Evolutionary conservation across 495 filamentous ascomycete species (phyloP).

Genomic region (Penicillium ucsense): DNA sequence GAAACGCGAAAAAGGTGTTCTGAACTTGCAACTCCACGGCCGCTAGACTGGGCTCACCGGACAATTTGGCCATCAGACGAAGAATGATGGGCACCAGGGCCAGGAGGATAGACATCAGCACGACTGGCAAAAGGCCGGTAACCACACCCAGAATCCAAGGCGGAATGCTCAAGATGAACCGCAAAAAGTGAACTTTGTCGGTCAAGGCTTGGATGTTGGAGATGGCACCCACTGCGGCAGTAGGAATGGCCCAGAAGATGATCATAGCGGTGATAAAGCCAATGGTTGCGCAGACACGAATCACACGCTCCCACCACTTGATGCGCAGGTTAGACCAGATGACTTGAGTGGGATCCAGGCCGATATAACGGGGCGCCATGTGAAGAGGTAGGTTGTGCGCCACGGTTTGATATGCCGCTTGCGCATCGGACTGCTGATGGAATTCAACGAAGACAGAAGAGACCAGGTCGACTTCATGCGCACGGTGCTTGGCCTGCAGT

Average conservation of each 20-base stretch:
- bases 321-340: constrained; percentile 85
- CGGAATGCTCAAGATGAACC: constrained; percentile 68
- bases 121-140: constrained; percentile 71
- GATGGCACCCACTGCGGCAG: constrained; percentile 74
- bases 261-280: constrained; percentile 69
- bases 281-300: constrained; percentile 60
- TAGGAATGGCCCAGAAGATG: constrained; percentile 88
- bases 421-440: constrained; percentile 67
- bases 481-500: constrained; percentile 62
- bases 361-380: constrained; percentile 87
- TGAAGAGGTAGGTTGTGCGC: constrained; percentile 84
- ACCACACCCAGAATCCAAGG: constrained; percentile 65
- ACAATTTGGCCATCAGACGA: constrained; percentile 66
- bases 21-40: constrained; percentile 80
- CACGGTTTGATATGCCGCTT: constrained; percentile 71
- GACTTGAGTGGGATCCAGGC: constrained; percentile 73
- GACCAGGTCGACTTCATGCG: constrained; percentile 56
- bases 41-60: constrained; percentile 68
- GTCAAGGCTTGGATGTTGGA: constrained; percentile 73
- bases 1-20: constrained; percentile 90
- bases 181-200: constrained; percentile 51
- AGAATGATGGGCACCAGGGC: constrained; percentile 81
- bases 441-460: constrained; percentile 75
- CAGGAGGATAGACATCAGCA: constrained; percentile 79
- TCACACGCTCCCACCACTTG: constrained; percentile 75